Percentiles rank a stretch among this genome's conserved stretches.
These are phyloP conservation scores for Aspergillus persii DNA, from an alignment of 2,329 filamentous ascomycete genomes.

Conservation along the genomic window DNA sequence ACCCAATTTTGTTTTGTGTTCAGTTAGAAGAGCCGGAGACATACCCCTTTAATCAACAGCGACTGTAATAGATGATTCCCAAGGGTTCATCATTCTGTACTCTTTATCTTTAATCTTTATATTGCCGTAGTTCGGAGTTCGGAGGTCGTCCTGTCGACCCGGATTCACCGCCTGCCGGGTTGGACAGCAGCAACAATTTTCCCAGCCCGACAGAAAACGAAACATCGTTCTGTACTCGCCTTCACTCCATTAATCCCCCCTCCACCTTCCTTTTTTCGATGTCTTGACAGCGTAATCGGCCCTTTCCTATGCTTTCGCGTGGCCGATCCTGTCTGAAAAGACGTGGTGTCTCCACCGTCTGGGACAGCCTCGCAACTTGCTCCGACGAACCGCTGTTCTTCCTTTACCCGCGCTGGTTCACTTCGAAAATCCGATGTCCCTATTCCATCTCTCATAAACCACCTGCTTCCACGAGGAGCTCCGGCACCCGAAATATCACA, in stretches of 20 bases:
- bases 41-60: background rate
- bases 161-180: background rate
- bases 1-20: background rate
- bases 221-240: background rate
- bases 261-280: conserved; percentile 11
- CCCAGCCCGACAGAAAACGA: background rate
- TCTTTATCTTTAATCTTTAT: too few species aligned
- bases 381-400: conserved; percentile 46
- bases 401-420: conserved; percentile 45
- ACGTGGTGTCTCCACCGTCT: conserved; percentile 34
- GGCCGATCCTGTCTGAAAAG: conserved; percentile 41
- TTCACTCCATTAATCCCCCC: conserved; percentile 4
- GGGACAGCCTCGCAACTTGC: conserved; percentile 37
- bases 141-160: too few species aligned
- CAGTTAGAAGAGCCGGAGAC: background rate
- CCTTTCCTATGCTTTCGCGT: conserved; percentile 43
- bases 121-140: too few species aligned
- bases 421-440: conserved; percentile 26
- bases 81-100: too few species aligned
- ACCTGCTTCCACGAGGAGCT: conserved; percentile 2
- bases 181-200: background rate
- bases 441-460: conserved; percentile 18
- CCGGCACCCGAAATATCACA: background rate
- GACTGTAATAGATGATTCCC: background rate
- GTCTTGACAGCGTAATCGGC: conserved; percentile 15